phyloP scores from a whole-genome alignment of 192 early-diverging fungal species.

The Umbelopsis sp. region DNA sequence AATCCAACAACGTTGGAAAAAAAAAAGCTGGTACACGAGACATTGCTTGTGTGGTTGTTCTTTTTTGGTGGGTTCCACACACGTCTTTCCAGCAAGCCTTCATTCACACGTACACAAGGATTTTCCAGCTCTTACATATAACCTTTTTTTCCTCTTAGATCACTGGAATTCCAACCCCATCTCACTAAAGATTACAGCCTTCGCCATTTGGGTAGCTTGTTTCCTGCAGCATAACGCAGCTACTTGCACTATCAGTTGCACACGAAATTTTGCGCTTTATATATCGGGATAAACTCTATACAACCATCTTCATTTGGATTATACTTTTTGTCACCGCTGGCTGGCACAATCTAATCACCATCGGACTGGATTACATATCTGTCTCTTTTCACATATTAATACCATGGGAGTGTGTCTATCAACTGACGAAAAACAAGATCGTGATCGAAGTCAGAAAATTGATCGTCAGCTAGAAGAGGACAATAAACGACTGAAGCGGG shows the following conservation, averaged over 20 bases:
- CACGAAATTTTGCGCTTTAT: background rate
- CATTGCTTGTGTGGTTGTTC: background rate
- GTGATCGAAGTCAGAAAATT: slow-evolving; percentile 56
- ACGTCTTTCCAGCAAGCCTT: slow-evolving; percentile 11
- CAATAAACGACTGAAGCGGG: slow-evolving; percentile 57
- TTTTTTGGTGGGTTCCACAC: slow-evolving; percentile 11
- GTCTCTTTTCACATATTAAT: slow-evolving; percentile 16
- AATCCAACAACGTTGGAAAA: no score
- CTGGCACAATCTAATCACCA: no score
- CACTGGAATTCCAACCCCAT: background rate
- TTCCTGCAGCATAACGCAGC: slow-evolving; percentile 2
- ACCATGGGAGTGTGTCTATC: slow-evolving; percentile 70
- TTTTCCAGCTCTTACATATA: background rate
- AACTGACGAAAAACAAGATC: slow-evolving; percentile 60
- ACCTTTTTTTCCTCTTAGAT: background rate
- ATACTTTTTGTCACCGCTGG: no score
- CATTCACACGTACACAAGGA: slow-evolving; percentile 18
- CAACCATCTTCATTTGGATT: no score
- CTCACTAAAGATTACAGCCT: background rate
- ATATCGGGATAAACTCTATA: background rate
- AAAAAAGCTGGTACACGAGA: no score
- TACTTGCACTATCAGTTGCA: background rate
- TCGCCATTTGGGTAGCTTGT: background rate
- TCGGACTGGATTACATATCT: background rate
- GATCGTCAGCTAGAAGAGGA: slow-evolving; percentile 68